These are phyloP conservation scores for Aspergillus fischeri DNA, from an alignment of 2,329 filamentous ascomycete species.

Conservation along the genomic window DNA sequence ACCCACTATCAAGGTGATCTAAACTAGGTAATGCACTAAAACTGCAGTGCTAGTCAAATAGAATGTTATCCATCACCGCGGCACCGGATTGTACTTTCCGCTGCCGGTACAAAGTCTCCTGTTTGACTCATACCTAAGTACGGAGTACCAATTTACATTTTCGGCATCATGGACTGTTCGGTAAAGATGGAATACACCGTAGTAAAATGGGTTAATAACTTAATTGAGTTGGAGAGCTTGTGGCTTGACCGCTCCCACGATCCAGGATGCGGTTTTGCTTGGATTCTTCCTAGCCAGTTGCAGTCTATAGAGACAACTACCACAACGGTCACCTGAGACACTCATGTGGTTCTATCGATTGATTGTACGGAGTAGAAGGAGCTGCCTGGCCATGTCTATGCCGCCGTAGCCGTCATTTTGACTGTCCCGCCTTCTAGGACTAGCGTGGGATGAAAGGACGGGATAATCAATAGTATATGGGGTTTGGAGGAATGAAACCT, in stretches of 20 bases:
- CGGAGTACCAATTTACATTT: too few species aligned
- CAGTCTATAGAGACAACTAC: not conserved
- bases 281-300: not conserved
- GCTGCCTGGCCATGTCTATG: not conserved
- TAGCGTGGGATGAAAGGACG: not conserved
- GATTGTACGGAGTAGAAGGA: not conserved
- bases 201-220: too few species aligned
- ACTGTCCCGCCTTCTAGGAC: not conserved
- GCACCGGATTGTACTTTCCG: constrained; percentile 33
- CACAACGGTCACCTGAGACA: not conserved
- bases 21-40: not conserved
- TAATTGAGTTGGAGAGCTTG: not conserved
- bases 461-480: not conserved
- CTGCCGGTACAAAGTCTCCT: constrained; percentile 13
- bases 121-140: not conserved
- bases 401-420: too few species aligned
- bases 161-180: too few species aligned
- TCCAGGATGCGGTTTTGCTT: not conserved
- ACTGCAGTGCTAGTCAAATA: not conserved
- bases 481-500: not conserved
- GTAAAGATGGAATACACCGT: too few species aligned
- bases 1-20: not conserved
- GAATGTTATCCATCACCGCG: constrained; percentile 33
- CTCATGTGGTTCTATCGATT: not conserved
- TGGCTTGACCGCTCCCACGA: not conserved